Conservation (phyloP, 1,284 basidiomycete genomes). For the Abortiporus biennis region DNA sequence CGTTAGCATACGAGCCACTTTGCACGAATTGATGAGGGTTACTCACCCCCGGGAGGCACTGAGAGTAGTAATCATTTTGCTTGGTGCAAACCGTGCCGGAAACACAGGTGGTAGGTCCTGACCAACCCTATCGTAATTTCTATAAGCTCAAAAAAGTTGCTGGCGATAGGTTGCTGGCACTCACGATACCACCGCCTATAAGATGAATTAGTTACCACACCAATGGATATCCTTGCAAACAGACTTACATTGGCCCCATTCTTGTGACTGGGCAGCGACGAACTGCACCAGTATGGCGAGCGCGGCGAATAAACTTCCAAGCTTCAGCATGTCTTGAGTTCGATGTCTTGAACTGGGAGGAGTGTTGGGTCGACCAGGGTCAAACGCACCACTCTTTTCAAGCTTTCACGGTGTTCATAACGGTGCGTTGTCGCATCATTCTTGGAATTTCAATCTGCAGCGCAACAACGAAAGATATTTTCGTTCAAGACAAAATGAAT, state of each 20-base stretch:
- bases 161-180: background rate
- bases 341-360: too few species aligned
- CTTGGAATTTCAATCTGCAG: too few species aligned
- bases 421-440: too few species aligned
- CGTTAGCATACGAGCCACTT: too few species aligned
- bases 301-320: constrained; percentile 21
- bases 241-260: constrained; percentile 31
- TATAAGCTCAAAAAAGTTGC: background rate
- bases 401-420: too few species aligned
- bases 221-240: background rate
- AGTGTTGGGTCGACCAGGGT: too few species aligned
- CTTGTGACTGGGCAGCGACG: constrained; percentile 24
- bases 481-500: too few species aligned
- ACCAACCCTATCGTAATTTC: constrained; percentile 23
- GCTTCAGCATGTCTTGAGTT: constrained; percentile 24
- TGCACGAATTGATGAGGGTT: too few species aligned
- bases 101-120: constrained; percentile 29
- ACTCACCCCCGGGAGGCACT: constrained; percentile 28
- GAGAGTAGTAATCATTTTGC: constrained; percentile 27
- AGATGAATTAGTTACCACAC: background rate
- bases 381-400: too few species aligned
- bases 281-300: constrained; percentile 23
- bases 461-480: too few species aligned
- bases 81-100: constrained; percentile 22
- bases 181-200: constrained; percentile 26